Evolutionary conservation across 805 yeast genomes (phyloP), one percentile per base, ranked within the genome.

Genomic region (Hemisphaericaspora nanyangensis): DNA sequence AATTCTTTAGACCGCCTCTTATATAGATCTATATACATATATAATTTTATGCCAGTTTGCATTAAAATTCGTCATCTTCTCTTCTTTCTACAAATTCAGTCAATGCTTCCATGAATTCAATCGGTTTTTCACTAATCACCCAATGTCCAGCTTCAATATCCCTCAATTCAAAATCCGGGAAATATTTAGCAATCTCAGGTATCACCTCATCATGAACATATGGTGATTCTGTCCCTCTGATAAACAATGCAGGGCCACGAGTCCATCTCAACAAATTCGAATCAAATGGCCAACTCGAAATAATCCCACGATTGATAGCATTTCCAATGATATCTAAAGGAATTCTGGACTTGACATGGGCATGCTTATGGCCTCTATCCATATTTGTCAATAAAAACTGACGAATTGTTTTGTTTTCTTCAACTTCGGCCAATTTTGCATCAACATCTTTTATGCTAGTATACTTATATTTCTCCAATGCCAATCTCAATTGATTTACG

Each of bases 121-220:
- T 50, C 1, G 98, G 96, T 48, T 83, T 82, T 54, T 91, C 97
- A 29, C 87, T 78, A 47, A 87, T 87, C 12, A 90, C 76, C 96
- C 97, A 91, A 60, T 91, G 99, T 2, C 96, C 96, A 0, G 90
- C 77, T 15, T 86, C 82, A 17, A 93, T 66, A 52, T 85, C 95
- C 32, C 76, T 68, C 11, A 85, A 62, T 44, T 79, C 85, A 53
- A 88, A 88, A 18, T 70, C 66, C 0, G 97, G 97, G 63, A 88
- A 91, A 53, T 76, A 85, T 40, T 65, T 62, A 1, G 90, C 95
- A 36, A 88, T 82, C 15, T 76, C 76, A 0, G 85, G 81, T 17
- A 89, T 57, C 19, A 75, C 77, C 44, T 89, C 96, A 57, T 90
- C 97, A 0, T 95, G 82, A 15, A 91, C 81, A 55, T 87, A 90